Base-by-base conservation (phyloP, 352 stramenopile genomes). In the Pythium dissotocum region DNA sequence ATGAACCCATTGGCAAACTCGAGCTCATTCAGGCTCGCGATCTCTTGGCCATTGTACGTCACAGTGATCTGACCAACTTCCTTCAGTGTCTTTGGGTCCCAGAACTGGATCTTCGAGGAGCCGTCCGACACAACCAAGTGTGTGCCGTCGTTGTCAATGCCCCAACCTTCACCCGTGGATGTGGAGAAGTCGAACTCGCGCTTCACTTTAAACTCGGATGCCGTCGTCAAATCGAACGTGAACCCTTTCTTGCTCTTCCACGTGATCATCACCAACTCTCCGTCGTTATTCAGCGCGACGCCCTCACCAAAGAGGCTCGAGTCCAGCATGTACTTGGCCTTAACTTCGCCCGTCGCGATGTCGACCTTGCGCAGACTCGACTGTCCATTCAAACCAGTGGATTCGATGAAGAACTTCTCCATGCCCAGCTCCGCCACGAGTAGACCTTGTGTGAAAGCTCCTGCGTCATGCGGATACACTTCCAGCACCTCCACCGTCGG, bases 1-100 rank as follows among this genome's bases (percentile, higher is more conserved):
- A 99, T 88, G 53, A 89, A 90, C 16, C 94, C 94, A 49, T 97
- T 92, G 48, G 90, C 96, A 52, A 85, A 87, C 73, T 99, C 96
- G 21, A 99, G 80, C 71, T 99, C 96, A 70, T 99, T 99, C 35
- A 99, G 70, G 46, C 93, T 63, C n/a, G 70, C 57, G 48, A 97
- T 69, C 36, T 71, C 57, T 55, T 85, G 69, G 6, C 61, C 65
- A 6, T 77, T 69, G 38, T 80, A 87, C 26, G 63, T 84, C 24
- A 94, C 83, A 1, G 86, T 79, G 6, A 98, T 69, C 32, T 81
- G 89, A 2, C 89, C 76, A 51, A 82, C 84, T 63, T 95, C 74
- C 51, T 76, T 49, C 70, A 98, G 80, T 10, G 87, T 97, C 26
- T 74, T 67, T 0, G 81, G 65, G 67, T 98, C 88, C 94, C 93